Conservation (phyloP, 768 basidiomycete genomes). For the Chlorophyllum brunneum region DNA sequence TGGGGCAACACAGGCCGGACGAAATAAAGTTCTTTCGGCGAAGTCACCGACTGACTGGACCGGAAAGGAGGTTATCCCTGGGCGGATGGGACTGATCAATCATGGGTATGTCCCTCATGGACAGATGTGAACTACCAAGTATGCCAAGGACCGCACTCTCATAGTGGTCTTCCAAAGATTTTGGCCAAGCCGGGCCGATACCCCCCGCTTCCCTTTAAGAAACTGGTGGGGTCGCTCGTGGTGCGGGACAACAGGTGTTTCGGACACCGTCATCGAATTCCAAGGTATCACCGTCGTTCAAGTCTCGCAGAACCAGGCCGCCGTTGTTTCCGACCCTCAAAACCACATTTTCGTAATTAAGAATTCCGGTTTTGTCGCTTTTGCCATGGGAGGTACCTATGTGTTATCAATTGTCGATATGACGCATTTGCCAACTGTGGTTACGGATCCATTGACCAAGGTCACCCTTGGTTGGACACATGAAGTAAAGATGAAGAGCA, state of each 20-base stretch:
- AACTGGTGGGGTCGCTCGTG: slow-evolving; percentile 84
- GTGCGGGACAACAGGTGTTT: slow-evolving; percentile 69
- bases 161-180: slow-evolving; percentile 71
- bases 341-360: slow-evolving; percentile 81
- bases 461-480: slow-evolving; percentile 66
- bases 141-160: background rate
- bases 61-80: slow-evolving; percentile 69
- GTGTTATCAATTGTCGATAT: slow-evolving; percentile 84
- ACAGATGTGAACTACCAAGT: background rate
- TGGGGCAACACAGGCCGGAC: slow-evolving; percentile 54
- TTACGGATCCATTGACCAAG: slow-evolving; percentile 62
- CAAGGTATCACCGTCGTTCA: slow-evolving; percentile 78
- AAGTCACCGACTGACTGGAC: slow-evolving; percentile 71
- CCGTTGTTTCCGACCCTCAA: slow-evolving; percentile 74
- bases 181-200: slow-evolving; percentile 74
- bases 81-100: slow-evolving; percentile 69
- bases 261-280: slow-evolving; percentile 80
- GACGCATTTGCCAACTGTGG: slow-evolving; percentile 61
- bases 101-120: slow-evolving; percentile 41
- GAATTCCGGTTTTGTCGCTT: slow-evolving; percentile 75
- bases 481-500: slow-evolving; percentile 76
- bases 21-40: slow-evolving; percentile 54
- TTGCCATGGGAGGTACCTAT: slow-evolving; percentile 75
- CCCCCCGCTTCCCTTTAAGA: slow-evolving; percentile 63
- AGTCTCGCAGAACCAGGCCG: slow-evolving; percentile 79